Evolutionary conservation across 2,329 filamentous ascomycete genomes (phyloP).

Genomic region (Cordyceps cateniannulata): DNA sequence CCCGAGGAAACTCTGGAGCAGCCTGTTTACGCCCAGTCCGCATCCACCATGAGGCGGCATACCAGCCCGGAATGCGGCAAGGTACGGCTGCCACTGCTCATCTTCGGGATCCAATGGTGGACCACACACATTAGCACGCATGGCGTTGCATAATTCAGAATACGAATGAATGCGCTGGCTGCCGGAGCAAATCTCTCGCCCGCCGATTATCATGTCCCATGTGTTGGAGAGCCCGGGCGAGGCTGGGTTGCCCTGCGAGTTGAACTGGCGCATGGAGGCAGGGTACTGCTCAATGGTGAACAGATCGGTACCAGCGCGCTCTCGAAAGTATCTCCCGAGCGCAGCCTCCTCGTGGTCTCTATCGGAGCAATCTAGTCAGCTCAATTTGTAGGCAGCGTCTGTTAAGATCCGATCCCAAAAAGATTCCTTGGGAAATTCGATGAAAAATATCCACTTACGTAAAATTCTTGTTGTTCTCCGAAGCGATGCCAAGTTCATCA

Average conservation of each 20-base stretch:
- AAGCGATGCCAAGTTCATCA: not conserved
- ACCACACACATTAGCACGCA: not conserved
- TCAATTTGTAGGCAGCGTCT: not conserved
- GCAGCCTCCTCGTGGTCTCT: not conserved
- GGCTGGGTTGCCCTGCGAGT: not conserved
- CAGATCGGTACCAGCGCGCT: not conserved
- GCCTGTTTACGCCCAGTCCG: not conserved
- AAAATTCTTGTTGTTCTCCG: not conserved
- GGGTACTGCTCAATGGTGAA: constrained; percentile 3
- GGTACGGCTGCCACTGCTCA: constrained; percentile 6
- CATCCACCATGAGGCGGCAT: constrained; percentile 4
- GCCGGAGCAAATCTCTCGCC: constrained; percentile 2
- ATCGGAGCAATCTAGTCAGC: not conserved
- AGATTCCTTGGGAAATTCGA: no score
- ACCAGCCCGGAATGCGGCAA: not conserved
- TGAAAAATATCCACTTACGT: not conserved
- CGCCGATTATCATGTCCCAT: not conserved
- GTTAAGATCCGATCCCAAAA: not conserved
- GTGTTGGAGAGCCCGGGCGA: not conserved
- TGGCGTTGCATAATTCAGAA: not conserved
- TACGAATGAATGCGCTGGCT: not conserved
- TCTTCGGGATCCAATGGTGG: not conserved
- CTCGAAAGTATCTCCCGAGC: not conserved
- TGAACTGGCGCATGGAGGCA: not conserved
- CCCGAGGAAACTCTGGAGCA: not conserved